Evolutionary conservation across 768 basidiomycete species (phyloP).

Genomic region (Mycena venus): DNA sequence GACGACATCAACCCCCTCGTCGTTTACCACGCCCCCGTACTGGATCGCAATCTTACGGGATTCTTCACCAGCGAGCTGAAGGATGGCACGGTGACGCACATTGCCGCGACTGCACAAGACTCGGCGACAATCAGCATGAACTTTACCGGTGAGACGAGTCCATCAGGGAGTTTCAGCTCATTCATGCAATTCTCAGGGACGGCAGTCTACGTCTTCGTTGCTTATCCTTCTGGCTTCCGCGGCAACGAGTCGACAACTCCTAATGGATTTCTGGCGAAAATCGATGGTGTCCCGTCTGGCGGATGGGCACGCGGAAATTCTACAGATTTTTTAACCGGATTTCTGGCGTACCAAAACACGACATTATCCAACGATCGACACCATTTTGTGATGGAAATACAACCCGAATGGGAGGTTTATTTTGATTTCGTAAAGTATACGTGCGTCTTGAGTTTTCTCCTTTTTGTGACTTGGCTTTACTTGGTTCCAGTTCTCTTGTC

Average conservation of each 20-base stretch:
- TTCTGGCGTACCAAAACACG: slow-evolving; percentile 1
- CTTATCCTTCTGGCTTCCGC: background rate
- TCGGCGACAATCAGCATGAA: slow-evolving; percentile 8
- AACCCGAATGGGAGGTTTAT: background rate
- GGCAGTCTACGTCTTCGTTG: background rate
- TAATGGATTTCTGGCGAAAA: background rate
- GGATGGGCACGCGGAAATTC: background rate
- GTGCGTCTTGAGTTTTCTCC: background rate
- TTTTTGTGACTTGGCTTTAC: too few species aligned
- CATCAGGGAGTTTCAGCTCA: background rate
- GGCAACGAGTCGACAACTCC: background rate
- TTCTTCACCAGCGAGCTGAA: background rate
- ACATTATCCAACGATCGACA: background rate
- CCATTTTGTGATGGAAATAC: background rate
- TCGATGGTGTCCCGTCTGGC: background rate
- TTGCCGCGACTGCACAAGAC: background rate
- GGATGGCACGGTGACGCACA: slow-evolving; percentile 3
- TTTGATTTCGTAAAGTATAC: background rate
- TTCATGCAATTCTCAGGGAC: background rate
- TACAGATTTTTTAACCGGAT: background rate
- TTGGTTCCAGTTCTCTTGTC: slow-evolving; percentile 5
- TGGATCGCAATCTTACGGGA: background rate
- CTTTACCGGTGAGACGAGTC: background rate
- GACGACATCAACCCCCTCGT: background rate
- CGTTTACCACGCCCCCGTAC: background rate